Evolutionary conservation across 192 early-diverging fungal genomes (phyloP), one percentile per base, ranked within the genome.

Genomic region (Backusella psychrophila): DNA sequence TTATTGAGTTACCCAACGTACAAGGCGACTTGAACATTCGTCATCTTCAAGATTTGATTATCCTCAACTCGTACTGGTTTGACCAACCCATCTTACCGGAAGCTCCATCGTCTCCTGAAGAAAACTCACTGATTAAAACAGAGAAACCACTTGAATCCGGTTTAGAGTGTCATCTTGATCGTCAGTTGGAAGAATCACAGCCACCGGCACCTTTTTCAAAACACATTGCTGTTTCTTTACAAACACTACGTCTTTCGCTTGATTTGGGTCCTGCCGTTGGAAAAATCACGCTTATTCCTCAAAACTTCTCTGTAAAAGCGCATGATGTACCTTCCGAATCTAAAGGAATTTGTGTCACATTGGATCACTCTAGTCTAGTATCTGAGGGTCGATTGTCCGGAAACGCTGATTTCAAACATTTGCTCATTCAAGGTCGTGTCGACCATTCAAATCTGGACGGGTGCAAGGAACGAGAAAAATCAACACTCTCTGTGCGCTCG

Each of bases 21-120:
- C 44, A 75, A 4, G 84, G 77, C 8, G 85, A 83, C 63, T 75
- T 94, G 56, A 93, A 94, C 70, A 82, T 94, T 35, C 85, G 92
- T 1, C 89, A 94, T 70, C 77, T 93, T 5, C 92, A 95, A 80
- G 93, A 94, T 74, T 80, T 93, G 23, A 85, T 95, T 68, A 75
- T 91, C 8, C 87, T 95, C 71, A 85, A 90, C 26, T 83, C 86
- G 8, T 81, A 92, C 8, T 95, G 93, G 93, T 81, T 94, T 73
- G 84, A 84, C 33, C 87, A 85, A 41, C 81, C 73, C 74, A 87
- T 56, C 35, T 81, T 65, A 72, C 83, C 66, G 76, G 80, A 67
- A 29, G 56, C 26, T 26, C 3, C 21, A 63, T 9, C 56, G 26
- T 23, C 56, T 63, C 26, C 56, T 0, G 33, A 34, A 44, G 31